Conservation (phyloP, 139 green algal genomes). For the Eudorina sp. region DNA sequence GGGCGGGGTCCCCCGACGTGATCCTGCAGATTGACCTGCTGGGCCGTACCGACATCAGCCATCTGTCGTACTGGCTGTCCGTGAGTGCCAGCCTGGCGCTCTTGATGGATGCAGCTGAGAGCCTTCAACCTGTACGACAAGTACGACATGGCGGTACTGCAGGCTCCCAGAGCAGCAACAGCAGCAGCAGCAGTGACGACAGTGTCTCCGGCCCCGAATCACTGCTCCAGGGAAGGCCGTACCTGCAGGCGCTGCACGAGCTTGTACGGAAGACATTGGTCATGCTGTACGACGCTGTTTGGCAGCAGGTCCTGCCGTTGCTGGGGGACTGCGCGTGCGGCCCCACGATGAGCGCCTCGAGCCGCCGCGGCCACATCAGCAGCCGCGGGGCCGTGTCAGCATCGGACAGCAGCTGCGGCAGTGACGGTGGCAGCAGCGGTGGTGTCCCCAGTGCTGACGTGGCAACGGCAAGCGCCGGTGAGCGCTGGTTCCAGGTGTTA, state of each 20-base stretch:
- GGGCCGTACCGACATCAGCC: neutral
- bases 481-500: too few relatives aligned
- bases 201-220: neutral
- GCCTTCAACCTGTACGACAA: neutral
- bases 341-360: neutral
- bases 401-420: neutral
- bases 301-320: neutral
- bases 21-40: neutral
- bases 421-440: neutral
- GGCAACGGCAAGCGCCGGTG: too few relatives aligned
- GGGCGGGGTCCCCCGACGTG: neutral
- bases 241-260: neutral
- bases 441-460: too few relatives aligned
- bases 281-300: neutral
- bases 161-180: neutral
- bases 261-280: neutral
- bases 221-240: neutral
- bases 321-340: neutral
- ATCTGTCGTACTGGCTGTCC: neutral
- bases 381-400: neutral
- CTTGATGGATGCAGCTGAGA: neutral
- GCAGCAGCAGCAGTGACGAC: neutral
- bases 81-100: neutral
- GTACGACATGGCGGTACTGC: too few relatives aligned
- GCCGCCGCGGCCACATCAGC: neutral